These are phyloP conservation scores for Hyphodiscus sp. DNA, from an alignment of 2,329 filamentous ascomycete genomes.

Conservation along the genomic window DNA sequence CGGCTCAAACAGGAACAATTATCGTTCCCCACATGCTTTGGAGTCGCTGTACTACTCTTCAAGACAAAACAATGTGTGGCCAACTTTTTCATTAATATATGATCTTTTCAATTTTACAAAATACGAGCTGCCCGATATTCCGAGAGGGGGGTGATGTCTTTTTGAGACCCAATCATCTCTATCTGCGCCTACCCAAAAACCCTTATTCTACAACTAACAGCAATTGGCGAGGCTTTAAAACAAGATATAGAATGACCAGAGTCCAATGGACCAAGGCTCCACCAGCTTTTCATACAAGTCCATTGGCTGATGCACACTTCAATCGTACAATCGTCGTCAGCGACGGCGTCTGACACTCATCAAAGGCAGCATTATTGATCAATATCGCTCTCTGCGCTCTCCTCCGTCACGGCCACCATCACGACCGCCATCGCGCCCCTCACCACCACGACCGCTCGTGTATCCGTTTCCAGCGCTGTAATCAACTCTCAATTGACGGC, in stretches of 20 bases:
- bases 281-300: conserved; percentile 22
- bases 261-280: conserved; percentile 4
- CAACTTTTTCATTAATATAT: not conserved
- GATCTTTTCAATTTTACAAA: not conserved
- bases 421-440: conserved; percentile 3
- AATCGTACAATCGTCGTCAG: conserved; percentile 8
- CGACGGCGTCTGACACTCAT: not conserved
- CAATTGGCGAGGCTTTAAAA: conserved; percentile 18
- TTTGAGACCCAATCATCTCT: conserved; percentile 6
- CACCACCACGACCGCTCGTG: not conserved
- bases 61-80: not conserved
- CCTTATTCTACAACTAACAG: conserved; percentile 23
- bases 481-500: conserved; percentile 59
- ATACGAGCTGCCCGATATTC: not conserved
- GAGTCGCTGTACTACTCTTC: too few species aligned
- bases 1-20: too few species aligned
- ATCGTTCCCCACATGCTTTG: too few species aligned
- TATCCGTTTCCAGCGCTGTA: conserved; percentile 34
- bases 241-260: conserved; percentile 18
- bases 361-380: not conserved
- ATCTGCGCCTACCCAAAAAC: conserved; percentile 16
- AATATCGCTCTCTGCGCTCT: not conserved
- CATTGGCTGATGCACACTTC: conserved; percentile 2
- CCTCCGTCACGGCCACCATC: not conserved
- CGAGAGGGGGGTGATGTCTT: conserved; percentile 19